Conservation (phyloP, 805 yeast species). For the Scheffersomyces stipitis region DNA sequence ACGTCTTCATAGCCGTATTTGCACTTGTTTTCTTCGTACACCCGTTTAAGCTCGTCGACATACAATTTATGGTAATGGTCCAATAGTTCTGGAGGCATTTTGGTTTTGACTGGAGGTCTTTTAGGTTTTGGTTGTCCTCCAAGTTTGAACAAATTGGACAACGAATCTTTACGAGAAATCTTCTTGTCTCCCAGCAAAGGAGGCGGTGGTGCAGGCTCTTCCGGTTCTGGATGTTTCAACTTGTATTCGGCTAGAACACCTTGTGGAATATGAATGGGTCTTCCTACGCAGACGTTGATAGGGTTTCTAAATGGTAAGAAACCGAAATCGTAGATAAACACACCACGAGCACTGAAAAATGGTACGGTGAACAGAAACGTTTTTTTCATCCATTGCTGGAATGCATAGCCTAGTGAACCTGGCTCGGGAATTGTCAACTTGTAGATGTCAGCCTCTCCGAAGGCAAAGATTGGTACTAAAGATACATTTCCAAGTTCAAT, state of each 20-base stretch:
- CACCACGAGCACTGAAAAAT: constrained; percentile 86
- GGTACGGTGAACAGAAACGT: constrained; percentile 84
- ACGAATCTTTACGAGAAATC: constrained; percentile 18
- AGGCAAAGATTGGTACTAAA: constrained; percentile 85
- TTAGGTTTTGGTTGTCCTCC: constrained; percentile 10
- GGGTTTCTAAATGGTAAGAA: constrained; percentile 82
- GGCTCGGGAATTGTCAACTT: constrained; percentile 41
- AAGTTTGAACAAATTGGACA: constrained; percentile 30
- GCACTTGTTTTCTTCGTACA: constrained; percentile 67
- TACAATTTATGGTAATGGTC: constrained; percentile 74
- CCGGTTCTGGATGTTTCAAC: constrained; percentile 31
- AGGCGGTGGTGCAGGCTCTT: constrained; percentile 4
- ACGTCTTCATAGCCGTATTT: constrained; percentile 53
- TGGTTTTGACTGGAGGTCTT: constrained; percentile 18
- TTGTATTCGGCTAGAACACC: constrained; percentile 32
- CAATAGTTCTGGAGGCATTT: constrained; percentile 44
- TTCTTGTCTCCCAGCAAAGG: constrained; percentile 43
- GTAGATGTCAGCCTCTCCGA: constrained; percentile 78
- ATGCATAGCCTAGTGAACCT: constrained; percentile 46
- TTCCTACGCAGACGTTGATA: constrained; percentile 73
- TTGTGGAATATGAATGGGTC: constrained; percentile 59
- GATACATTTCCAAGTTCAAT: constrained; percentile 73
- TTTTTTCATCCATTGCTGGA: constrained; percentile 73
- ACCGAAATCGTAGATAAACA: constrained; percentile 91
- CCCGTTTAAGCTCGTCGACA: constrained; percentile 56